Base-by-base conservation (phyloP, 768 basidiomycete species). In the Tubosaeta sp. region DNA sequence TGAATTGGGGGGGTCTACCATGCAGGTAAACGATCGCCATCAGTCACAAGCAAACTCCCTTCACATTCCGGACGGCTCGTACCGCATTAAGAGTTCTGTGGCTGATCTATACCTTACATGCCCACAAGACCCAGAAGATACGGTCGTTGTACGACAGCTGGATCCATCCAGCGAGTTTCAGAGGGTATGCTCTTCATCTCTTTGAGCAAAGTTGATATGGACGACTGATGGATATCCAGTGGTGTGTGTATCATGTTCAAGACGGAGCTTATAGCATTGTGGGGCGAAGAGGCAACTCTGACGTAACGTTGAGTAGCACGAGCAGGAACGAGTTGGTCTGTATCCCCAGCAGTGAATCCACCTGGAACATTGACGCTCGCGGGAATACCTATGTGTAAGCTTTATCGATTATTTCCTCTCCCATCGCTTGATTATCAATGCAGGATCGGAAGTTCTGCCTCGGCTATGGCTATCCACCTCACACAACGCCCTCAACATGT, bases 381-480 rank as follows among this genome's bases (percentile, higher is more conserved):
- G 46, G 48, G 6, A 5, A 48, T 10, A 7, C 48, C 16, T 48
- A 34, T 16, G 40, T 48, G 39, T 48, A 5, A 40, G 29, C 10
- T 12, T 10, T 29, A 9, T n/a, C n/a, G 27, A 27, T 27, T 27
- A 27, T 27, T 9, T 27, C 27, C 6, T 27, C 6, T 27, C 27
- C 27, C 27, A 6, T 27, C 4, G 27, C 4, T 27, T 27, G 9
- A 27, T 27, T 24, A 30, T 39, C 5, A 2, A 24, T 14, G 18
- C 12, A 48, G 48, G 39, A 25, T 57, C 16, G 56, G 53, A 36
- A 49, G 51, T 25, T 39, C 49, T 40, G 44, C 5, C 6, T 44
- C 45, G 10, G 53, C 56, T 10, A 57, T 27, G 10, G 49, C 46
- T 6, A 36, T 57, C 21, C 32, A 57, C 16, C 22, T 40, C 9